Conservation (phyloP, 2,329 filamentous ascomycete species). For the Fonsecaea monophora region DNA sequence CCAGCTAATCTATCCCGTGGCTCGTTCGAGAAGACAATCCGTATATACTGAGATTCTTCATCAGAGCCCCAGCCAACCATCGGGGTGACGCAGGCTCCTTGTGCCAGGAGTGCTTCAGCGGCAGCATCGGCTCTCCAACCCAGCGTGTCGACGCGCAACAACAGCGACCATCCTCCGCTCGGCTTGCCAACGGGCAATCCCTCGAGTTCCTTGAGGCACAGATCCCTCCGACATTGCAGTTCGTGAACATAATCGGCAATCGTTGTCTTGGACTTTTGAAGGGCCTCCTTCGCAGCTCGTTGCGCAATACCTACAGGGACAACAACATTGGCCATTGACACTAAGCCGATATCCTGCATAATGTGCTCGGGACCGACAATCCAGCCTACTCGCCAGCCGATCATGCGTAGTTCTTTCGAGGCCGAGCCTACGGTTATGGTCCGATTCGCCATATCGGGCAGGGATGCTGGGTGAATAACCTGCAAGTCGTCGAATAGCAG, state of each 20-base stretch:
- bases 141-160: slow-evolving; percentile 22
- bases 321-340: slow-evolving; percentile 31
- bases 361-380: slow-evolving; percentile 27
- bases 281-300: slow-evolving; percentile 14
- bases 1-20: slow-evolving; percentile 23
- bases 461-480: slow-evolving; percentile 18
- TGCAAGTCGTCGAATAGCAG: slow-evolving; percentile 26
- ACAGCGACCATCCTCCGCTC: slow-evolving; percentile 23
- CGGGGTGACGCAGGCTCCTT: slow-evolving; percentile 24
- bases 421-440: slow-evolving; percentile 27
- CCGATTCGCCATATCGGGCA: slow-evolving; percentile 27
- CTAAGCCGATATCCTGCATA: slow-evolving; percentile 22
- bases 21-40: slow-evolving; percentile 31
- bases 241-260: slow-evolving; percentile 22
- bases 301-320: slow-evolving; percentile 31
- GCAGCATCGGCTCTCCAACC: slow-evolving; percentile 16
- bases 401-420: slow-evolving; percentile 31
- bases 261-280: slow-evolving; percentile 16
- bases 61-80: slow-evolving; percentile 26
- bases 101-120: slow-evolving; percentile 18
- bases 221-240: slow-evolving; percentile 26
- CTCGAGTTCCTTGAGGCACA: slow-evolving; percentile 20
- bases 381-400: slow-evolving; percentile 32
- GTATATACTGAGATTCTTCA: slow-evolving; percentile 24
- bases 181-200: slow-evolving; percentile 25